Percentiles rank a stretch among this genome's conserved stretches.
Conservation (phyloP, 1,139 yeast species). For the Keqinozyma sinolaborantium region DNA sequence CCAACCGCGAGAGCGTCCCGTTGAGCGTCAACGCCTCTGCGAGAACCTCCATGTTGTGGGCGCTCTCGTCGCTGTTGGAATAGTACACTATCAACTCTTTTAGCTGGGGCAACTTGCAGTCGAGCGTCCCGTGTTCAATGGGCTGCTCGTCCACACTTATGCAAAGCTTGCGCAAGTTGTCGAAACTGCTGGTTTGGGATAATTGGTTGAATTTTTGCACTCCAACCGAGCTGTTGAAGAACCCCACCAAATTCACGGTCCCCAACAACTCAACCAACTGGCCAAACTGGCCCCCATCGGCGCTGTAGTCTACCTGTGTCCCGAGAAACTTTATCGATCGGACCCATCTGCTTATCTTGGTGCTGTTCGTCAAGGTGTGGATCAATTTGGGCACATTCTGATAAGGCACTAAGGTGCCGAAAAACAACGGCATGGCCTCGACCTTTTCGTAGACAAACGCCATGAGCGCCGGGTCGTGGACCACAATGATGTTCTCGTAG, state of each 20-base stretch:
- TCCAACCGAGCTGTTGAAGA: conserved; percentile 4
- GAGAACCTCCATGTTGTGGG: conserved; percentile 1
- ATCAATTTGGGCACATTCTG: conserved; percentile 3
- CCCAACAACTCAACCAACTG: background rate
- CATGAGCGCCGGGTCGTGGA: conserved; percentile 4
- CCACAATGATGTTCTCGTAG: conserved; percentile 8
- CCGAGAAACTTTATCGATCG: conserved; percentile 2
- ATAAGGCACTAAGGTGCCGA: conserved; percentile 5
- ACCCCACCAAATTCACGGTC: conserved; percentile 2
- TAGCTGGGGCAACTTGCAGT: conserved; percentile 4
- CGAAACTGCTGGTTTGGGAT: background rate
- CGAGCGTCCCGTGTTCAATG: background rate
- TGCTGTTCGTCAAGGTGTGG: conserved; percentile 1
- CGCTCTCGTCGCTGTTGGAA: conserved; percentile 5
- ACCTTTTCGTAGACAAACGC: conserved; percentile 3
- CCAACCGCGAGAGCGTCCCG: conserved; percentile 2
- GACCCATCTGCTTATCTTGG: conserved; percentile 4
- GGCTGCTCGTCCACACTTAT: conserved; percentile 2
- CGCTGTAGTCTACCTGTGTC: conserved; percentile 3
- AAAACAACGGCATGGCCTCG: background rate
- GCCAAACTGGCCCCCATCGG: conserved; percentile 1
- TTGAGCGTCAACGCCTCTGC: conserved; percentile 3
- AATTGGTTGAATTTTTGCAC: background rate
- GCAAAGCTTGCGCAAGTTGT: background rate
- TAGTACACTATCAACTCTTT: conserved; percentile 6